A percentile compares a stretch with the other conserved stretches of the same genome.
phyloP scores from a whole-genome alignment of 2,329 filamentous ascomycete genomes.

The Aspergillus alliaceus region DNA sequence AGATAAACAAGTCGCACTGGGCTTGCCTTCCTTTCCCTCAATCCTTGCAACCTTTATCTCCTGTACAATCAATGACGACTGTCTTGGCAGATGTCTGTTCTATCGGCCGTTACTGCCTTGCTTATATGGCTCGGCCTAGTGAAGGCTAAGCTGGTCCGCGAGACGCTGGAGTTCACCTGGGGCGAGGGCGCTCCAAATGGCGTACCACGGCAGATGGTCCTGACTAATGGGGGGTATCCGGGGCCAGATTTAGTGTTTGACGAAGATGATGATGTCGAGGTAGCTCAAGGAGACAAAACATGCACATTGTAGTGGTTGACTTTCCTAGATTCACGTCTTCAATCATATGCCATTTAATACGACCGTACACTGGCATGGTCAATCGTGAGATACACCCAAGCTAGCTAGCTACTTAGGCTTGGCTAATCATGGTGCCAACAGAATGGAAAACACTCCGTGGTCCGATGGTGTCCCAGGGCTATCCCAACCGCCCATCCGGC shows the following conservation, averaged over 20 bases:
- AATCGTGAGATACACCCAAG: not conserved
- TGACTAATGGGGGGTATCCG: not conserved
- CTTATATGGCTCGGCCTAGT: not conserved
- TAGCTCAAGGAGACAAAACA: not conserved
- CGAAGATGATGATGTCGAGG: not conserved
- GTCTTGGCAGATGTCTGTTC: not conserved
- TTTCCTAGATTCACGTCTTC: not conserved
- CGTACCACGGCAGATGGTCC: not conserved
- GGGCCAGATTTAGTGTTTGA: not conserved
- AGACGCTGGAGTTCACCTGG: conserved; percentile 1
- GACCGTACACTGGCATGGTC: not conserved
- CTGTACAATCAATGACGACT: too few species aligned
- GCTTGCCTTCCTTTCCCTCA: too few species aligned
- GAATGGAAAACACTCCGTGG: not conserved
- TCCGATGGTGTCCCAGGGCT: not conserved
- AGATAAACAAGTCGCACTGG: not conserved
- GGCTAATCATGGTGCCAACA: not conserved
- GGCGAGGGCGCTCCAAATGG: not conserved
- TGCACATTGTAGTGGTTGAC: not conserved
- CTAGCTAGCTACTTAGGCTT: too few species aligned
- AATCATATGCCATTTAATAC: not conserved
- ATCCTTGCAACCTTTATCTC: too few species aligned
- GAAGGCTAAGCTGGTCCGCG: not conserved
- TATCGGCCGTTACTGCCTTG: not conserved
- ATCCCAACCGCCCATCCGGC: not conserved